Evolutionary conservation across 1,139 yeast species (phyloP).

Genomic region (Kazachstania sp.): DNA sequence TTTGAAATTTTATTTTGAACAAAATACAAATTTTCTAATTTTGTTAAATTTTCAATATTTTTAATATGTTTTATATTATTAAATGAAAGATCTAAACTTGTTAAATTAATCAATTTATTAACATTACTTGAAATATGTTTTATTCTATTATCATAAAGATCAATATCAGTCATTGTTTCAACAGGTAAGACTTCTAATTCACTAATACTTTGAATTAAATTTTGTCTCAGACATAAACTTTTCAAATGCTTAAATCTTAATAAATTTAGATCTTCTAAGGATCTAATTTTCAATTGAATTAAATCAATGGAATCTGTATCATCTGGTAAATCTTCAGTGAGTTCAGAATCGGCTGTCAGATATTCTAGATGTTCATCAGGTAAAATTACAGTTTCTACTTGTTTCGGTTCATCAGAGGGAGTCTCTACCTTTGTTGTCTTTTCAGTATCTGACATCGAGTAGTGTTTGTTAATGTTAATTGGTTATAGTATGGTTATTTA

Average conservation of each 20-base stretch:
- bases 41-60: conserved; percentile 56
- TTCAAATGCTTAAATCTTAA: conserved; percentile 50
- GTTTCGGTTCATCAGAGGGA: not conserved
- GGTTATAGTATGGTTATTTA: no score
- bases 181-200: conserved; percentile 57
- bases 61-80: conserved; percentile 84
- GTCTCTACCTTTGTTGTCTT: not conserved
- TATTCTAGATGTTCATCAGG: conserved; percentile 45
- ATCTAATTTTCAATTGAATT: conserved; percentile 66
- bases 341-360: conserved; percentile 45
- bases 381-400: conserved; percentile 31
- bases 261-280: conserved; percentile 59
- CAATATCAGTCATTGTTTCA: conserved; percentile 63
- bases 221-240: conserved; percentile 72
- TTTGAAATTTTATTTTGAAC: conserved; percentile 81
- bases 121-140: conserved; percentile 69
- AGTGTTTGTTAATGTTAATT: no score
- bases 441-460: not conserved
- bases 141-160: conserved; percentile 85
- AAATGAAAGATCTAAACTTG: conserved; percentile 72
- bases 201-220: conserved; percentile 62
- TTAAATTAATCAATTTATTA: conserved; percentile 50
- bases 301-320: conserved; percentile 67
- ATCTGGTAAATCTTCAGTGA: conserved; percentile 52
- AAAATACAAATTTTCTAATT: conserved; percentile 63